Conservation (phyloP, 73 alveolate species). For the Tetrahymena elliotti region DNA sequence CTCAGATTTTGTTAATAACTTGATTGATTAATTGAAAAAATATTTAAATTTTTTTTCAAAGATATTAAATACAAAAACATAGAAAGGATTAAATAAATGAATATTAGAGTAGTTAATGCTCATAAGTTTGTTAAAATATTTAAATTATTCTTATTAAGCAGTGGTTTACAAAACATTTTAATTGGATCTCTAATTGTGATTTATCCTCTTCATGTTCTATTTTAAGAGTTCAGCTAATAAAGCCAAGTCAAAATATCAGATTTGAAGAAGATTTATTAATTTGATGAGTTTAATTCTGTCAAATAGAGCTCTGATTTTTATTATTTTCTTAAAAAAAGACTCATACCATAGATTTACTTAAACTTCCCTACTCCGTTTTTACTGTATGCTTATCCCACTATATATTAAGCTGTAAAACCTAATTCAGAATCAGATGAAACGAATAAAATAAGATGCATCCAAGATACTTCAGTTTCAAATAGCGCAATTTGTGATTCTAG, state of each 20-base stretch:
- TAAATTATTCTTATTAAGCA: background rate
- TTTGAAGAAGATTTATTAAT: background rate
- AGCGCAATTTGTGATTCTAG: background rate
- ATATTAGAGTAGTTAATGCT: background rate
- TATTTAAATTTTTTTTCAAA: no score
- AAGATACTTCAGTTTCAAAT: background rate
- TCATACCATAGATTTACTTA: background rate
- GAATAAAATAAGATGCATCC: background rate
- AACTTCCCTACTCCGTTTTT: background rate
- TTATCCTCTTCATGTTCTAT: background rate
- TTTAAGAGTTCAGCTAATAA: background rate
- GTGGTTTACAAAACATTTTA: background rate
- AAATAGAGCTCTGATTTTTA: background rate
- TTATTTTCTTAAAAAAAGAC: background rate
- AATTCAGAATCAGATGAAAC: background rate
- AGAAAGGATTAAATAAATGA: background rate
- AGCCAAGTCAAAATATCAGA: background rate
- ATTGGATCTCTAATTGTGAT: background rate
- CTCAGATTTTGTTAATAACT: no score
- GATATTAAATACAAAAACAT: no score
- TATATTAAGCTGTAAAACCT: background rate
- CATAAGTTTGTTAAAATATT: background rate
- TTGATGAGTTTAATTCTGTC: background rate
- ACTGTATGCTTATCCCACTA: background rate
- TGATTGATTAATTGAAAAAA: no score